Conservation (phyloP, 208 protist species). For the Leishmania major region DNA sequence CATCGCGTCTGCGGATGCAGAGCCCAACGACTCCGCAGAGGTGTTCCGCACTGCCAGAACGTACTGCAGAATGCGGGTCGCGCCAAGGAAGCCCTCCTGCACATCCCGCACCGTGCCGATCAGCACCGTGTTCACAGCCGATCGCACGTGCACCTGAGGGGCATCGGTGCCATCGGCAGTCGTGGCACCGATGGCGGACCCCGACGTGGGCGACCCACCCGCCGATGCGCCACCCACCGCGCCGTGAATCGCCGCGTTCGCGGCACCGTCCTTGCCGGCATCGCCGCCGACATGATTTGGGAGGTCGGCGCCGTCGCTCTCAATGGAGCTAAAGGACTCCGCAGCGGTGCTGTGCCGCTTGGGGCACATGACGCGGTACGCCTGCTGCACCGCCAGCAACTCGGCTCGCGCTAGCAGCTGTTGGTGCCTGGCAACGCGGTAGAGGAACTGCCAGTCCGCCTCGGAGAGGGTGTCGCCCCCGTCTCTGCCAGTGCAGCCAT, state of each 20-base stretch:
- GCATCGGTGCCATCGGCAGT: conserved; percentile 5
- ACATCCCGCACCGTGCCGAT: conserved; percentile 70
- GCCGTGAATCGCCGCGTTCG: background rate
- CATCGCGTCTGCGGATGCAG: background rate
- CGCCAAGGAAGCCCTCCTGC: conserved; percentile 69
- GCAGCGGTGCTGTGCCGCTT: background rate
- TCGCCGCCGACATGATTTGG: background rate
- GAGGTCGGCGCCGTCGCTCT: background rate
- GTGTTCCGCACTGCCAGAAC: conserved; percentile 45
- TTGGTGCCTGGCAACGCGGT: conserved; percentile 24
- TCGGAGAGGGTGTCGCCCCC: conserved; percentile 20
- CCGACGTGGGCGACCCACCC: background rate
- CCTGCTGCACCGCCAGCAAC: conserved; percentile 11
- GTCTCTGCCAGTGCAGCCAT: background rate
- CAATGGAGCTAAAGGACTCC: background rate
- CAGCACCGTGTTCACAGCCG: conserved; percentile 56
- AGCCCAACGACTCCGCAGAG: background rate
- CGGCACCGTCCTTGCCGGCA: background rate
- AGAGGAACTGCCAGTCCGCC: conserved; percentile 41
- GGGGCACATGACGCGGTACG: background rate
- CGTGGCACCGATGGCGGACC: background rate
- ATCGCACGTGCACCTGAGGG: conserved; percentile 62
- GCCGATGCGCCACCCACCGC: background rate
- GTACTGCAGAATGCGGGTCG: conserved; percentile 60
- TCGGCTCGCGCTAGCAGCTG: conserved; percentile 4